Evolutionary conservation across 148 eudicot genomes (phyloP), one percentile per base, ranked within the genome.

Genomic region (Persicaria tinctoria): DNA sequence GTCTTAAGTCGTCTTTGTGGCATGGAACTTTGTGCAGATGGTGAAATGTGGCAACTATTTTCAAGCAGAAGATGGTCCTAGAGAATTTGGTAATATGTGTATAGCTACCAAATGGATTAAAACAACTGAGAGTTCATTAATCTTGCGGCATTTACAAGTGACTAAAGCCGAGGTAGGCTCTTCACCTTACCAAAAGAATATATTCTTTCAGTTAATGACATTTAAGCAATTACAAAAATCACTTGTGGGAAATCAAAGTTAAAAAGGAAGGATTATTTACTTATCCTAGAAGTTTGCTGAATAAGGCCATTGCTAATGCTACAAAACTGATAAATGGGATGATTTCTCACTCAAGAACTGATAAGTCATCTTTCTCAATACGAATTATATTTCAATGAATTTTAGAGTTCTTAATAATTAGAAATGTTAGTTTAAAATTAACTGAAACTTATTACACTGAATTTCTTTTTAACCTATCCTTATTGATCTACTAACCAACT

Each of bases 31-130:
- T 48, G 16, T 81, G 82, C 97, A 95, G 99, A 86, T 72, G 63
- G 82, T 86, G 81, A 95, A 95, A 79, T 95, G 99, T 77, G 97
- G 90, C 56, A 92, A 95, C 75, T 95, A 95, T 86, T 90, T 89
- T 82, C 92, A 90, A 80, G 92, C 97, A 56, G 99, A 89, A 72
- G 82, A 89, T 82, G 98, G 98, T 47, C 96, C 92, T 75, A 87
- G 97, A 82, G 88, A 87, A 77, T 89, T 95, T 83, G 97, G 99
- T 64, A 81, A 89, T 76, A 85, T 92, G 64, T 84, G 78, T 75
- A 84, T 89, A 56, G 80, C 76, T 76, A 92, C 92, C 46, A 92
- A 88, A 77, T 82, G 82, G 83, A 89, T 79, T 73, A 80, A 74
- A 73, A 86, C 87, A 63, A 86, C 94, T 3, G 80, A 78, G 50